A percentile compares a stretch with the other conserved stretches of the same genome.
These are phyloP conservation scores for Globisporangium takayamanum DNA, from an alignment of 352 stramenopile genomes.

Conservation along the genomic window DNA sequence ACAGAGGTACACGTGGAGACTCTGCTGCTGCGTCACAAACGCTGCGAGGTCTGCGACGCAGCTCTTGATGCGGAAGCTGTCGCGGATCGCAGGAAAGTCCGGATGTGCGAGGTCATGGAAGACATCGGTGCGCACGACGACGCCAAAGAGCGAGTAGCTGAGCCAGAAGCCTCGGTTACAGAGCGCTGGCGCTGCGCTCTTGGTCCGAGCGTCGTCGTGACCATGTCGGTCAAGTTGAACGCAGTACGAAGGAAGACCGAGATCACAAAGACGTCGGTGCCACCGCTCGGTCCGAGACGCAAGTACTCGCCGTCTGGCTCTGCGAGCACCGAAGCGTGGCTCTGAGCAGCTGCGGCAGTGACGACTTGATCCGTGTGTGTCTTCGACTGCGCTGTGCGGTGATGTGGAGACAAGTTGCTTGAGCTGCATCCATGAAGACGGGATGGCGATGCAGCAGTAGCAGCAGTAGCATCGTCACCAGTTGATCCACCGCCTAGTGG, in stretches of 20 bases:
- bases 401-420: neutral
- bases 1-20: constrained; percentile 60
- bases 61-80: constrained; percentile 64
- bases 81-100: constrained; percentile 62
- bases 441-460: neutral
- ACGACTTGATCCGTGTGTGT: neutral
- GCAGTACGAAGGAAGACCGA: constrained; percentile 48
- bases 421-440: neutral
- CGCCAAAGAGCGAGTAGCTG: constrained; percentile 79
- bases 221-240: constrained; percentile 22
- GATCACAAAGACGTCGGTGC: constrained; percentile 52
- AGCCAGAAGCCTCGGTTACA: constrained; percentile 55
- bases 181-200: constrained; percentile 2
- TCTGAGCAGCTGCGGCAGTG: neutral
- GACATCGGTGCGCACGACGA: constrained; percentile 77
- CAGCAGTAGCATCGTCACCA: neutral
- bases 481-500: neutral
- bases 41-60: constrained; percentile 35
- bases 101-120: constrained; percentile 50
- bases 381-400: neutral
- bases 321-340: constrained; percentile 3
- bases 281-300: constrained; percentile 30
- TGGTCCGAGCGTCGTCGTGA: constrained; percentile 5
- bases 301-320: constrained; percentile 41
- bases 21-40: constrained; percentile 29